These are phyloP conservation scores for Ogataea thermomethanolica DNA, from an alignment of 805 yeast genomes.

Conservation along the genomic window DNA sequence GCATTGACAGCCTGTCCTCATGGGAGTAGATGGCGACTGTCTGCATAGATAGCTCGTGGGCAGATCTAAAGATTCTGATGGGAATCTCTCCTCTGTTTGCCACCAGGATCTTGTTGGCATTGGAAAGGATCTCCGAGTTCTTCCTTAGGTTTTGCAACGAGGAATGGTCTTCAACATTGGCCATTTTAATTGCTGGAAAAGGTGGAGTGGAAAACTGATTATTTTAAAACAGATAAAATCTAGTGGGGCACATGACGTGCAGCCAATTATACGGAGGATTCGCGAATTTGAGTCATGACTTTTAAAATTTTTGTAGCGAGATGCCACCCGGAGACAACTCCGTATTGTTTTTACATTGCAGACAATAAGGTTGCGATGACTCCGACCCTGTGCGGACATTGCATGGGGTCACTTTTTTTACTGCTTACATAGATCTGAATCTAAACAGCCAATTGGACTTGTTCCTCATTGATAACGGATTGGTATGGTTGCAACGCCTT, in stretches of 20 bases:
- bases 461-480: constrained; percentile 56
- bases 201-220: constrained; percentile 1
- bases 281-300: constrained; percentile 4
- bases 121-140: constrained; percentile 45
- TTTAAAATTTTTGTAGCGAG: constrained; percentile 2
- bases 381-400: constrained; percentile 7
- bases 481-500: constrained; percentile 72
- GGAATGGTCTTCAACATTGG: constrained; percentile 33
- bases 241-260: constrained; percentile 12
- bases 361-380: constrained; percentile 3
- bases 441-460: constrained; percentile 77
- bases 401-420: constrained; percentile 1
- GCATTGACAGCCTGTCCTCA: constrained; percentile 93
- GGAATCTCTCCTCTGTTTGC: constrained; percentile 88
- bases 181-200: constrained; percentile 17
- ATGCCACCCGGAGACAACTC: constrained; percentile 7
- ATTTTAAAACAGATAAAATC: constrained; percentile 2
- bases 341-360: constrained; percentile 4
- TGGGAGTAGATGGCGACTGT: constrained; percentile 96
- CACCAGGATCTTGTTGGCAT: constrained; percentile 63
- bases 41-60: constrained; percentile 95
- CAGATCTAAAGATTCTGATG: constrained; percentile 88
- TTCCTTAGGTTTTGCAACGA: constrained; percentile 36
- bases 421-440: neutral
- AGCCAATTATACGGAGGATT: constrained; percentile 1